Evolutionary conservation across 192 early-diverging fungal species (phyloP).

Genomic region (Phlyctochytrium planicorne): DNA sequence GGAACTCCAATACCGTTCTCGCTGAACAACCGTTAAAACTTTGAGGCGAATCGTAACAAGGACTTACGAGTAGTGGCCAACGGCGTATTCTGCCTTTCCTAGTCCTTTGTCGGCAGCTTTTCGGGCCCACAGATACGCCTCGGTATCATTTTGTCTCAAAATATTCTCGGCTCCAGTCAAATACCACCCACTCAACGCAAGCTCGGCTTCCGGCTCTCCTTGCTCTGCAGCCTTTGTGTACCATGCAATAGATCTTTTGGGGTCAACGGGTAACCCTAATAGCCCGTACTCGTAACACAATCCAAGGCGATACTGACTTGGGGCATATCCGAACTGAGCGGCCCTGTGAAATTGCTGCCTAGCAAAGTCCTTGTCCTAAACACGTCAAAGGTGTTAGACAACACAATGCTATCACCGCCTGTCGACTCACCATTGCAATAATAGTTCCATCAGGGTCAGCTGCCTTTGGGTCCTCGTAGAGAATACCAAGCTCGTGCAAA

Average conservation of each 20-base stretch:
- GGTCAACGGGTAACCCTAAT: conserved; percentile 80
- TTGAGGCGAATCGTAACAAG: too few relatives aligned
- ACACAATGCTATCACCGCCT: neutral
- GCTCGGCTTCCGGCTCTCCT: conserved; percentile 83
- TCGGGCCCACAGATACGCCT: conserved; percentile 96
- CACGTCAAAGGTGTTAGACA: neutral
- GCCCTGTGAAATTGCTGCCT: conserved; percentile 87
- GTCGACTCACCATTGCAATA: conserved; percentile 16
- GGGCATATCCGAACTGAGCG: conserved; percentile 89
- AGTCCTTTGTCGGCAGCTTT: conserved; percentile 93
- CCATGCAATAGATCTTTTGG: conserved; percentile 91
- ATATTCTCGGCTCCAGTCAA: conserved; percentile 90
- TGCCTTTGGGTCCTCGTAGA: conserved; percentile 66
- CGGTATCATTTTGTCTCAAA: conserved; percentile 83
- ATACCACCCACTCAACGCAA: conserved; percentile 97
- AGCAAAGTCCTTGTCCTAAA: conserved; percentile 84
- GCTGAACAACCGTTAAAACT: neutral
- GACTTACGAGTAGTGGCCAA: conserved; percentile 80
- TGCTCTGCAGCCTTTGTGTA: conserved; percentile 93
- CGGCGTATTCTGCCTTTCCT: conserved; percentile 94
- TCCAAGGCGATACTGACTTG: conserved; percentile 92
- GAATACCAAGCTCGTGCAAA: conserved; percentile 87
- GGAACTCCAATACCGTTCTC: conserved; percentile 87
- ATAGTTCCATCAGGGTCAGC: conserved; percentile 42
- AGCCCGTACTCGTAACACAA: conserved; percentile 92